phyloP scores from a whole-genome alignment of 2,329 filamentous ascomycete species.

The Microsporum ferrugineum region DNA sequence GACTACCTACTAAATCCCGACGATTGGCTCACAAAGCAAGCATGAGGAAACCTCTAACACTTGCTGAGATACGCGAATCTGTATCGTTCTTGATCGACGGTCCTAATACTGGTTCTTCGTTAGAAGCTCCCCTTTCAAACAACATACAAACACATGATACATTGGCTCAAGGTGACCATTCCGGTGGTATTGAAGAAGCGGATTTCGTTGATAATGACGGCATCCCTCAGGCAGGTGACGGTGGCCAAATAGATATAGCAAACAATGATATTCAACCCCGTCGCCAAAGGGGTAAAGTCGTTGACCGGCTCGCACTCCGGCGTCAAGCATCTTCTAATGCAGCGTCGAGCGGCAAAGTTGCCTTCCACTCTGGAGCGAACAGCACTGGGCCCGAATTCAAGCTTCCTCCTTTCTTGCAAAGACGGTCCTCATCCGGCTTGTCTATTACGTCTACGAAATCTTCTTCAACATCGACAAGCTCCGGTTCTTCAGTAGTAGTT shows the following conservation, averaged over 20 bases:
- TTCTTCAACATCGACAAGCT: slow-evolving; percentile 17
- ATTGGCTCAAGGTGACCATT: background rate
- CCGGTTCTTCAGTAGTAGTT: slow-evolving; percentile 16
- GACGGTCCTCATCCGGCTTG: background rate
- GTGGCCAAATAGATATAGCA: slow-evolving; percentile 43
- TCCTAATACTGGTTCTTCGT: slow-evolving; percentile 27
- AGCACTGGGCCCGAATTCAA: slow-evolving; percentile 21
- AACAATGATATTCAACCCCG: slow-evolving; percentile 33
- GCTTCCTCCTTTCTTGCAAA: slow-evolving; percentile 21
- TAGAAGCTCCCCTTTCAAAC: background rate
- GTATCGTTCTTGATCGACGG: slow-evolving; percentile 73
- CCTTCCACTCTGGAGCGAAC: slow-evolving; percentile 24
- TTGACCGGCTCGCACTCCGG: slow-evolving; percentile 35
- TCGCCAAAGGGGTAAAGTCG: slow-evolving; percentile 32
- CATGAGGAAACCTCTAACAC: slow-evolving; percentile 57
- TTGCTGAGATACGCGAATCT: slow-evolving; percentile 72
- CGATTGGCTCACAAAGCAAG: slow-evolving; percentile 45
- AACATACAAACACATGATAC: background rate
- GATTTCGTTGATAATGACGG: slow-evolving; percentile 30
- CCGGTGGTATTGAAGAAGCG: background rate
- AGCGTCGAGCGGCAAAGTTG: slow-evolving; percentile 23
- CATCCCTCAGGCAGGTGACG: slow-evolving; percentile 39
- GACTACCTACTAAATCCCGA: slow-evolving; percentile 50
- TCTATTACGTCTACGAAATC: background rate
- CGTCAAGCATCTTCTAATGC: slow-evolving; percentile 36